phyloP scores from a whole-genome alignment of 2,329 filamentous ascomycete genomes.

The Hymenoscyphus occultus region DNA sequence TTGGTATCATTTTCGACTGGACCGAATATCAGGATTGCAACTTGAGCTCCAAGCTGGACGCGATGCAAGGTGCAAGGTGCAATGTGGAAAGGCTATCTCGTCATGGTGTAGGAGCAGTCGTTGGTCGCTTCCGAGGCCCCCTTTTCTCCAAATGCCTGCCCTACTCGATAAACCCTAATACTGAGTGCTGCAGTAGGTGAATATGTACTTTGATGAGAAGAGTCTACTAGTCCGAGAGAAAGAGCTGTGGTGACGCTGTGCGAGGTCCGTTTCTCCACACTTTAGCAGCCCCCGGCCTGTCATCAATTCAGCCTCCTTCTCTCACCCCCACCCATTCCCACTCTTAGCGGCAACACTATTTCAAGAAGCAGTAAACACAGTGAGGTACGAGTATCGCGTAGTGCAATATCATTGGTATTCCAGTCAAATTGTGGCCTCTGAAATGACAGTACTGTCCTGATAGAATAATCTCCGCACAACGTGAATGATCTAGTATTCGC shows the following conservation, averaged over 20 bases:
- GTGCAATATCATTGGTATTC: too few relatives aligned
- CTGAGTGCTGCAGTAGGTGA: neutral
- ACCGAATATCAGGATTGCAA: neutral
- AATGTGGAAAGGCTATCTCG: neutral
- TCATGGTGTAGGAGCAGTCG: neutral
- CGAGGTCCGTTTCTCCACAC: neutral
- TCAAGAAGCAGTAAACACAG: too few relatives aligned
- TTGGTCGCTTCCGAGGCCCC: neutral
- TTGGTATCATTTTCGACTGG: slow-evolving; percentile 25
- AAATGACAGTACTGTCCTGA: too few relatives aligned
- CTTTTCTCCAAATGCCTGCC: neutral
- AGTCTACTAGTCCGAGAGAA: neutral
- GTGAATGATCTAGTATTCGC: too few relatives aligned
- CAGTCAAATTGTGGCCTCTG: too few relatives aligned
- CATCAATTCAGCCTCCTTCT: too few relatives aligned
- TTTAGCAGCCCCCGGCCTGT: too few relatives aligned
- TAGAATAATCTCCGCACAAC: too few relatives aligned
- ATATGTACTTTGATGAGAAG: neutral
- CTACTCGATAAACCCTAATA: too few relatives aligned
- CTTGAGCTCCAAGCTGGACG: neutral
- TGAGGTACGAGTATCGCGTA: too few relatives aligned
- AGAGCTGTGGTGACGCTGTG: neutral
- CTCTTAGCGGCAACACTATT: neutral
- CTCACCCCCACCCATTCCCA: neutral
- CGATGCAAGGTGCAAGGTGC: neutral